Evolutionary conservation across 352 stramenopile genomes (phyloP).

Genomic region (Phytophthora syringae): DNA sequence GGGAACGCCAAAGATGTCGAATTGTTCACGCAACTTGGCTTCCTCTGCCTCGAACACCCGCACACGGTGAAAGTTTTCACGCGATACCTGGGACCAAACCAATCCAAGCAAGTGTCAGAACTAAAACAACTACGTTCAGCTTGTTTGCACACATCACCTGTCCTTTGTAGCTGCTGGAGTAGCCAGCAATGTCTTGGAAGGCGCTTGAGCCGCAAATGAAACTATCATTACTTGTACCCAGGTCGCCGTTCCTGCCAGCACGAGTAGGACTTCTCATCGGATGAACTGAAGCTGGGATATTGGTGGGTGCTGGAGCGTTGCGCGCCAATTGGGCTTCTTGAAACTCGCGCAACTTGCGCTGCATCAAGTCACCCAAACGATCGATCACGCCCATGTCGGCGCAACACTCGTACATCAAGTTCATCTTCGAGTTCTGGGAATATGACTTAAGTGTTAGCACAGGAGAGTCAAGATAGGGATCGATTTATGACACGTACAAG

Average conservation of each 20-base stretch:
- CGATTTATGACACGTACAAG: slow-evolving; percentile 34
- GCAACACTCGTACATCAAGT: slow-evolving; percentile 67
- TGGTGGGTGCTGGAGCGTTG: slow-evolving; percentile 22
- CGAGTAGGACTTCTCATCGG: slow-evolving; percentile 28
- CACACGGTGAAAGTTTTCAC: slow-evolving; percentile 55
- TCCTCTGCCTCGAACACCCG: slow-evolving; percentile 69
- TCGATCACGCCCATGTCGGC: slow-evolving; percentile 60
- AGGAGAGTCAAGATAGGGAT: too few relatives aligned
- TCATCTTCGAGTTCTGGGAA: slow-evolving; percentile 64
- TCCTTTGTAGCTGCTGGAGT: slow-evolving; percentile 71
- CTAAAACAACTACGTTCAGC: not conserved
- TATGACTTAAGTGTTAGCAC: too few relatives aligned
- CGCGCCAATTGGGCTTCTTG: slow-evolving; percentile 49
- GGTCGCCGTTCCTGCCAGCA: slow-evolving; percentile 32
- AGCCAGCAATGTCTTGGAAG: slow-evolving; percentile 65
- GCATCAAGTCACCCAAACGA: slow-evolving; percentile 65
- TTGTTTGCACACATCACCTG: slow-evolving; percentile 28
- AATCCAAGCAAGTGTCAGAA: not conserved
- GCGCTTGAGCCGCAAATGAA: slow-evolving; percentile 66
- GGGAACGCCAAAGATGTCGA: slow-evolving; percentile 72
- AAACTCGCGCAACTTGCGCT: slow-evolving; percentile 61
- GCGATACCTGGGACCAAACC: slow-evolving; percentile 27
- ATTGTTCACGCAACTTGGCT: slow-evolving; percentile 50
- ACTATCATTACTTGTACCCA: slow-evolving; percentile 38
- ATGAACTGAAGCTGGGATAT: slow-evolving; percentile 9